phyloP scores from a whole-genome alignment of 1,284 basidiomycete genomes.

The Porodaedalea pini region DNA sequence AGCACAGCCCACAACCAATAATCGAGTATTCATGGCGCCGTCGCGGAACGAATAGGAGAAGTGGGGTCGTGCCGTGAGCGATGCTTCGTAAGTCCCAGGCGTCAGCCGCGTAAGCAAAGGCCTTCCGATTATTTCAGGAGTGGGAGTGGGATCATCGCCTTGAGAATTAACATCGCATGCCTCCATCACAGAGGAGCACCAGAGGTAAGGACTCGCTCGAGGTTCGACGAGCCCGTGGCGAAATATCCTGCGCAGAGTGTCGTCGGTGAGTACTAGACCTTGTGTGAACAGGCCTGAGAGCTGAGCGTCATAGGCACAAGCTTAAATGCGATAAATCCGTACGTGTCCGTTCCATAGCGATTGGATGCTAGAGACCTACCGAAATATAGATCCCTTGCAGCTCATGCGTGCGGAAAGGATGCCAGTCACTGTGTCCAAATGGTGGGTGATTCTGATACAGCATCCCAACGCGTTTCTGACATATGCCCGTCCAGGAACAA shows the following conservation, averaged over 20 bases:
- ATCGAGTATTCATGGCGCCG: no score
- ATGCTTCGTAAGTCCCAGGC: background rate
- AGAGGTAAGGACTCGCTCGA: slow-evolving; percentile 7
- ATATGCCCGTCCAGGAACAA: background rate
- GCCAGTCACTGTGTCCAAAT: slow-evolving; percentile 19
- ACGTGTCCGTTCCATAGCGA: slow-evolving; percentile 1
- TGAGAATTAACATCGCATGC: background rate
- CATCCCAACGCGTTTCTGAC: background rate
- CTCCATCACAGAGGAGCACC: background rate
- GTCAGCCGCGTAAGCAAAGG: background rate
- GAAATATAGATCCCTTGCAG: slow-evolving; percentile 17
- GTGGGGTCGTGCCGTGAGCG: no score
- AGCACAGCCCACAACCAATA: no score
- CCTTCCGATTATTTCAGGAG: background rate
- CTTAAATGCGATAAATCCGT: slow-evolving; percentile 20
- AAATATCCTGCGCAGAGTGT: slow-evolving; percentile 21
- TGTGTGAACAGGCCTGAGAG: background rate
- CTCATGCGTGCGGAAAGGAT: slow-evolving; percentile 18
- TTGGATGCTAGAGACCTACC: background rate
- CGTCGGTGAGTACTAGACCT: slow-evolving; percentile 7
- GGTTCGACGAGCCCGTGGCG: slow-evolving; percentile 5
- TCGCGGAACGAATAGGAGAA: no score
- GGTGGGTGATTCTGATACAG: background rate
- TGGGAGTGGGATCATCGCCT: no score
- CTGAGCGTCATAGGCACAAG: slow-evolving; percentile 5